Base-by-base conservation (phyloP, 768 basidiomycete genomes). In the Vararia minispora region DNA sequence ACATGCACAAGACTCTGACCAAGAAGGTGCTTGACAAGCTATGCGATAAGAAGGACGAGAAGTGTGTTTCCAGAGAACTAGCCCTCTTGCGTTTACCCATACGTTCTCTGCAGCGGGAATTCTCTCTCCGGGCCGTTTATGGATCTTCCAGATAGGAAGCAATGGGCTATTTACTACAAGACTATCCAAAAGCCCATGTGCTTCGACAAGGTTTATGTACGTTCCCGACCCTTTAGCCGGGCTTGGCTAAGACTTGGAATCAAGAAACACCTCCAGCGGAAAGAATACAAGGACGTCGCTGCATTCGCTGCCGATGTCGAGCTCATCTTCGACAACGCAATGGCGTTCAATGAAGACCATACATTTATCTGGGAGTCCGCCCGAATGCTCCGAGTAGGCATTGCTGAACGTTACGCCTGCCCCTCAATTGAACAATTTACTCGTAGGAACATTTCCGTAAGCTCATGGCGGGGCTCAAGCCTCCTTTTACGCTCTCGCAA, bases 231-330 rank as follows among this genome's bases (percentile, higher is more conserved):
- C 45, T 14, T 21, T 46, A 38, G 5, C 37, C 43, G 35, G 20
- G 27, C 23, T 18, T 46, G 12, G 13, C 21, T 33, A 31, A 23
- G 11, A 35, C 27, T 7, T 9, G 24, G 28, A 8, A 14, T 23
- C 21, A 48, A 97, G 91, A 80, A 78, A 73, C 75, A 73, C 34
- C 63, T 94, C 46, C 80, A 86, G 52, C 74, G 74, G 40, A 84
- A 88, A 54, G 79, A 83, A 47, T 97, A 94, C 53, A 51, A 54
- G 16, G 71, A 66, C 2, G 61, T 72, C 5, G 64, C 69, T 4
- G 79, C 82, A 18, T 94, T 92, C 52, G 79, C 81, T 30, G 74
- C 73, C 7, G 92, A 97, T 42, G 81, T 92, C 11, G 87, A 91
- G 50, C 70, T 91, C 28, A 82, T 97, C 18, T 94, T 91, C 59